Percentiles rank a stretch among this genome's conserved stretches.
phyloP scores from a whole-genome alignment of 176 grass and related monocot species.

The Miscanthus lutarioriparius region DNA sequence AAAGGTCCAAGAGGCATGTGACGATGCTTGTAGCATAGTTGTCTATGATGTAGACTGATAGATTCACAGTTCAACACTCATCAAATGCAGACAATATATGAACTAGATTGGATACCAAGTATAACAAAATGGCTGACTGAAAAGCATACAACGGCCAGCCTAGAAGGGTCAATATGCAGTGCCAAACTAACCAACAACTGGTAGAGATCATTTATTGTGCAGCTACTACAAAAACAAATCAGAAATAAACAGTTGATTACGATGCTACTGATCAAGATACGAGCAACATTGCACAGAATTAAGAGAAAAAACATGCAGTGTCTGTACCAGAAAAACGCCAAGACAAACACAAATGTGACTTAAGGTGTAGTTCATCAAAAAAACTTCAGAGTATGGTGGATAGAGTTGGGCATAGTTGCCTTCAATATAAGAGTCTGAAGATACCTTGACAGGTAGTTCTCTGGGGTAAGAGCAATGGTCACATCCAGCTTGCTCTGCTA shows the following conservation, averaged over 20 bases:
- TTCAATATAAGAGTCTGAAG: neutral
- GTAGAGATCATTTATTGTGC: neutral
- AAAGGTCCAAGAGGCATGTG: neutral
- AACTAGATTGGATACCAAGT: neutral
- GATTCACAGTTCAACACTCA: neutral
- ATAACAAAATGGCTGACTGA: neutral
- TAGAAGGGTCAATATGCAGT: neutral
- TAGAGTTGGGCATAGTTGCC: neutral
- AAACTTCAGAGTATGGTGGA: neutral
- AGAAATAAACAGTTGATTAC: neutral
- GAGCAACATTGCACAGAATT: neutral
- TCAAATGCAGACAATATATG: neutral
- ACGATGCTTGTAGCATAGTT: neutral
- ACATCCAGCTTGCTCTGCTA: neutral
- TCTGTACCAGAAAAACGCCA: neutral
- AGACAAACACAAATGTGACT: neutral
- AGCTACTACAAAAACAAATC: neutral
- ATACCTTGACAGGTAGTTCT: neutral
- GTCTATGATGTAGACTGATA: neutral
- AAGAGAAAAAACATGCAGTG: neutral
- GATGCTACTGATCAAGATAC: neutral
- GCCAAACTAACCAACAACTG: neutral
- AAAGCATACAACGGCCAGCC: neutral
- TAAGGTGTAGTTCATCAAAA: neutral
- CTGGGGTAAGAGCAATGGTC: neutral